Evolutionary conservation across 23 red algal species (phyloP), one percentile per base, ranked within the genome.

Genomic region (Chondrus crispus): DNA sequence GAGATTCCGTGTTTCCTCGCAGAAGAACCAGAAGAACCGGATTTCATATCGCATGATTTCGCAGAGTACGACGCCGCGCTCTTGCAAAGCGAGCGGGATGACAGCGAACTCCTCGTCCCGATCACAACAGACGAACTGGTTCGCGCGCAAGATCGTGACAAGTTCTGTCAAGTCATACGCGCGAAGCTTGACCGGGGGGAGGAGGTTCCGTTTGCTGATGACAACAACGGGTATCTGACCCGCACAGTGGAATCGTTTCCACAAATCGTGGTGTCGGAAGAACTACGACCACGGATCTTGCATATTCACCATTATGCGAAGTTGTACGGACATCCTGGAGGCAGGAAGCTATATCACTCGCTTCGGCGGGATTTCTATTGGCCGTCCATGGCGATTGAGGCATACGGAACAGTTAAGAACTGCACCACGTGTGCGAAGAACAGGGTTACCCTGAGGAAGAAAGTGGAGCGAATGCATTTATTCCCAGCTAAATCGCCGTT

Each of bases 281-380:
- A 32, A 12, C 58, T 71, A 5, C 83, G 72, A 46, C 40, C 20
- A 42, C 0, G 62, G 8, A 1, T 87, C 55, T 32, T 87, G 5
- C 83, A 87, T 39, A 26, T 87, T 14, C 50, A 39, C 12, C 22
- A 87, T 47, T 87, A 71, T 22, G 26, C 60, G 42, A 72, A 87
- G 83, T 13, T 74, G n/a, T 16, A 47, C 0, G 9, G 40, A 33
- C 80, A 66, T 19, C 80, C 52, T 54, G 50, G 57, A 14, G 50
- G 36, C 14, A 62, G 52, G 0, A 2, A 30, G 46, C 19, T 84
- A 4, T 84, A 84, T 33, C 37, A 54, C 29, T 36, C 28, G 9
- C 50, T 84, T 4, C 46, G 80, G 37, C 46, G 80, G 3, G 29
- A 60, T 58, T 84, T 62, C 43, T 63, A 84, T 33, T 84, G 51